A percentile compares a stretch with the other conserved stretches of the same genome.
phyloP scores from a whole-genome alignment of 108 stramenopile species.

The Nitzschia inconspicua region DNA sequence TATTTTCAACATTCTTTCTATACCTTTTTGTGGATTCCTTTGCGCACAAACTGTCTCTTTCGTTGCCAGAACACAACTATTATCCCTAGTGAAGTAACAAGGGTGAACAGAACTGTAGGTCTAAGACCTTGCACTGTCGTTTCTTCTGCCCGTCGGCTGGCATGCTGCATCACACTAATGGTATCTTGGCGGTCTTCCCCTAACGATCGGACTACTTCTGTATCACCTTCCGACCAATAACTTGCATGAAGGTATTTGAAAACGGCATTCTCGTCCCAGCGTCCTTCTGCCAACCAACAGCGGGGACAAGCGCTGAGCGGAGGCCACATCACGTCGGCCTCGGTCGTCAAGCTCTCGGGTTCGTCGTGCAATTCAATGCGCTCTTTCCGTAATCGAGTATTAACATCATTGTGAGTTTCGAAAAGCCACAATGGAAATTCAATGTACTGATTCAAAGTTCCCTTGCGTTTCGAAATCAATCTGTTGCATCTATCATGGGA shows the following conservation, averaged over 20 bases:
- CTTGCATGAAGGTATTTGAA: constrained; percentile 18
- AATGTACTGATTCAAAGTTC: constrained; percentile 26
- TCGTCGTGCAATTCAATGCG: constrained; percentile 21
- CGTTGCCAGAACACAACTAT: constrained; percentile 11
- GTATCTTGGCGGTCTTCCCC: not conserved
- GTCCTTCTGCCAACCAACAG: constrained; percentile 43
- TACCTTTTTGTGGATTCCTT: constrained; percentile 27
- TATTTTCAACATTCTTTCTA: not conserved
- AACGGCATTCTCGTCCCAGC: constrained; percentile 41
- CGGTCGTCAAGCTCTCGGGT: constrained; percentile 13
- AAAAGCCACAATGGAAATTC: constrained; percentile 45
- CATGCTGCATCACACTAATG: not conserved
- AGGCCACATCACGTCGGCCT: constrained; percentile 43
- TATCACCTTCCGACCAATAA: constrained; percentile 20
- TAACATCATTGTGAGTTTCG: constrained; percentile 43
- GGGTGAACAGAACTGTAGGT: not conserved
- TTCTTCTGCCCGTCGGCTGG: not conserved
- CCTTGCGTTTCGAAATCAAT: not conserved
- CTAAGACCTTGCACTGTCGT: not conserved
- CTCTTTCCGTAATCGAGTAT: constrained; percentile 25
- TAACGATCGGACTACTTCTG: not conserved
- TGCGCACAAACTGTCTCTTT: constrained; percentile 12
- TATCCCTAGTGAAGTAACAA: not conserved
- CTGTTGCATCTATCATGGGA: constrained; percentile 34
- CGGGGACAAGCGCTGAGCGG: constrained; percentile 32